Evolutionary conservation across 768 basidiomycete genomes (phyloP).

Genomic region (Lanmaoa pseudosensibilis): DNA sequence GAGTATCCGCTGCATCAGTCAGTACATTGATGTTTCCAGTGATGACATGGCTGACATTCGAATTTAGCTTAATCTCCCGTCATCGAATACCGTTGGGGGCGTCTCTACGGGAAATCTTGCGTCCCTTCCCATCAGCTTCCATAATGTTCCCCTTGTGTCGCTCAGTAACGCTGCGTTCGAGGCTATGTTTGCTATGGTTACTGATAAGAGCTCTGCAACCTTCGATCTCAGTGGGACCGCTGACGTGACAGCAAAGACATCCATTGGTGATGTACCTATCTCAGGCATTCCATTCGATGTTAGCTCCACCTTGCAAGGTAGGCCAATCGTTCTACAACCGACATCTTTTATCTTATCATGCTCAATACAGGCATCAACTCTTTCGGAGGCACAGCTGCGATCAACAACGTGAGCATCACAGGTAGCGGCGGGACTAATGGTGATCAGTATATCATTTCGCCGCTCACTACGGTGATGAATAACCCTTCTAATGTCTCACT

Average conservation of each 20-base stretch:
- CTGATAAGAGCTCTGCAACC: conserved; percentile 43
- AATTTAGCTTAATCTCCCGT: conserved; percentile 51
- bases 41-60: neutral
- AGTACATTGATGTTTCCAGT: conserved; percentile 7
- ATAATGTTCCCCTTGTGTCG: conserved; percentile 54
- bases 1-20: conserved; percentile 55
- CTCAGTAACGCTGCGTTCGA: conserved; percentile 55
- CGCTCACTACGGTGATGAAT: conserved; percentile 54
- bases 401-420: conserved; percentile 57
- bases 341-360: neutral
- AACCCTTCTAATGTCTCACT: conserved; percentile 73
- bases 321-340: neutral
- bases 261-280: conserved; percentile 68
- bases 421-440: conserved; percentile 69
- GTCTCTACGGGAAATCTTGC: conserved; percentile 72
- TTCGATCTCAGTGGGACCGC: conserved; percentile 57
- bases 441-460: conserved; percentile 55
- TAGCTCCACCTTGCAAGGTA: conserved; percentile 53
- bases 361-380: conserved; percentile 50
- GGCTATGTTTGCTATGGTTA: conserved; percentile 58
- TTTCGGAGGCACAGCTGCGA: conserved; percentile 51
- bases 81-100: conserved; percentile 49
- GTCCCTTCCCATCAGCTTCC: conserved; percentile 56
- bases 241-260: conserved; percentile 57
- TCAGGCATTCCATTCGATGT: conserved; percentile 64